A percentile compares a stretch with the other conserved stretches of the same genome.
These are phyloP conservation scores for Scutellaria minor DNA, from an alignment of 257 asterid species.

Conservation along the genomic window DNA sequence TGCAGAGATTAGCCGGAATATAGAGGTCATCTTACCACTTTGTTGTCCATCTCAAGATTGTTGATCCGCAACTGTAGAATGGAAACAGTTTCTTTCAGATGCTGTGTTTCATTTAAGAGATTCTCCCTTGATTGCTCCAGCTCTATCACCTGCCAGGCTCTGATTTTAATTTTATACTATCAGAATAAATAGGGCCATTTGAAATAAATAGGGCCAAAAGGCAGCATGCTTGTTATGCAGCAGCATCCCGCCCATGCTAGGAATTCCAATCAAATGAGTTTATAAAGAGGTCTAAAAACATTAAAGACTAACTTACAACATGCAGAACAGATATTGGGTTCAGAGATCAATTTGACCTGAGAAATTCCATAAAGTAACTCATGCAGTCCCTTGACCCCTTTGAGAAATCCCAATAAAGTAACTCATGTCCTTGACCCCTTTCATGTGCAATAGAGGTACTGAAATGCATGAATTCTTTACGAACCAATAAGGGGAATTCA, in stretches of 20 bases:
- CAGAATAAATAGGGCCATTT: conserved; percentile 46
- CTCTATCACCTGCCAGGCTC: conserved; percentile 74
- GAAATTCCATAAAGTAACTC: no score
- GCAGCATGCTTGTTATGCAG: conserved; percentile 9
- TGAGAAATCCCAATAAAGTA: no score
- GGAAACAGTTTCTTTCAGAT: conserved; percentile 51
- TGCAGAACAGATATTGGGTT: no score
- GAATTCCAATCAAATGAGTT: conserved; percentile 2
- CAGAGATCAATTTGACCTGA: no score
- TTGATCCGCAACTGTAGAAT: conserved; percentile 56
- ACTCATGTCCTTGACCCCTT: no score
- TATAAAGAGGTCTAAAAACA: not conserved
- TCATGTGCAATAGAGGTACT: not conserved
- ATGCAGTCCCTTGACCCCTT: no score
- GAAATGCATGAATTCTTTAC: not conserved
- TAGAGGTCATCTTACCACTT: conserved; percentile 45
- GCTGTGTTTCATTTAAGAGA: conserved; percentile 58
- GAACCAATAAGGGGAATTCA: not conserved
- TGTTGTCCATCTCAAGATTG: conserved; percentile 53
- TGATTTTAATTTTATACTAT: conserved; percentile 52
- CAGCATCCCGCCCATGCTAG: conserved; percentile 16
- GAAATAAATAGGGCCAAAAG: conserved; percentile 23
- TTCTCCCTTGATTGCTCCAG: conserved; percentile 63
- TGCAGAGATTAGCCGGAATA: conserved; percentile 9
- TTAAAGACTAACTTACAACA: not conserved